Base-by-base conservation (phyloP, 768 basidiomycete species). In the Phanerochaete carnosa region DNA sequence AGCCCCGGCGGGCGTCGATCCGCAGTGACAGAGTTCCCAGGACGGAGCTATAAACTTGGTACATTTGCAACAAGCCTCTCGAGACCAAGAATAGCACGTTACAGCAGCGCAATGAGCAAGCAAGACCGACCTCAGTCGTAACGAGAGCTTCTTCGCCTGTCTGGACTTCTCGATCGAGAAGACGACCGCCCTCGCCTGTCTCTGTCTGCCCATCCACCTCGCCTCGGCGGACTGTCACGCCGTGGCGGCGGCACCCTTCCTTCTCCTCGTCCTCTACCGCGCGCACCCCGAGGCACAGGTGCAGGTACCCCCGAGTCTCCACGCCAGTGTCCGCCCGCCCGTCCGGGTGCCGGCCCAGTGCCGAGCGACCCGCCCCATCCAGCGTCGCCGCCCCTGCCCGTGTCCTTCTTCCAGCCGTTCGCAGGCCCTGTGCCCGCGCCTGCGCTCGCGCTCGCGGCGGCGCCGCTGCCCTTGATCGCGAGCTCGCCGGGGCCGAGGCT, bases 241-340 rank as follows among this genome's bases (percentile, higher is more conserved):
- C 62, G 37, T 7, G 74, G 79, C 1, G 66, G 72, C 16, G 76
- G 75, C 5, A 72, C 75, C 51, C 77, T 72, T 49, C 80, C 67
- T n/a, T 81, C 80, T 16, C 60, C 71, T 5, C 79, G 78, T 3
- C 81, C 78, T 1, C 81, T 75, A 3, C 79, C 74, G 33, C 83
- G 77, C 33, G 82, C 75, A 29, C 77, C 77, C 33, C 74, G 67
- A 2, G 73, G 71, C 7, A 76, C 74, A 6, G 78, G 56, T n/a
- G 72, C 61, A 6, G 73, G 77, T 1, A 76, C 76, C 65, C 85
- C 81, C 0, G 89, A 88, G 16, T 80, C 86, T 0, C 89, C 90
- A 45, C 90, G 79, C 88, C 89, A 91, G 71, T 90, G 88, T 0
- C 89, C 88, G 43, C 74, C 75, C 23, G 70, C 73, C 0, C 85